These are phyloP conservation scores for Verbena officinalis DNA, from an alignment of 257 asterid species.

Conservation along the genomic window DNA sequence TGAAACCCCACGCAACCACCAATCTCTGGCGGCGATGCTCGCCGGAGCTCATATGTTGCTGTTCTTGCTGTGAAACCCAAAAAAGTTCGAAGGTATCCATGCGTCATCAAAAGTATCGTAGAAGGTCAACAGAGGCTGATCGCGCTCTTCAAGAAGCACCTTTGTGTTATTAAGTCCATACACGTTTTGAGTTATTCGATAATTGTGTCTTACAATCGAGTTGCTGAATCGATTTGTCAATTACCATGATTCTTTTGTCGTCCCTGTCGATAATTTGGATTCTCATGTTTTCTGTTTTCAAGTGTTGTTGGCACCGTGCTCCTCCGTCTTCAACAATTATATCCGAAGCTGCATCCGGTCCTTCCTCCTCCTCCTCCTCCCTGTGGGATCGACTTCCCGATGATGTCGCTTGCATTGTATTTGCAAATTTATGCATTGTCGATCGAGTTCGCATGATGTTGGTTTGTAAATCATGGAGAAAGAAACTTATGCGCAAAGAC, in stretches of 20 bases:
- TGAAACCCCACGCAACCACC: slow-evolving; percentile 33
- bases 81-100: slow-evolving; percentile 36
- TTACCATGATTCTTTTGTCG: too few relatives aligned
- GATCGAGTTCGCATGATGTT: slow-evolving; percentile 22
- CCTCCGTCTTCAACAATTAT: too few relatives aligned
- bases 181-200: too few relatives aligned
- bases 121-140: too few relatives aligned
- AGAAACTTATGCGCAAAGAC: background rate
- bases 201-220: too few relatives aligned
- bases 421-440: background rate
- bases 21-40: slow-evolving; percentile 41
- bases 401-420: background rate
- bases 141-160: too few relatives aligned
- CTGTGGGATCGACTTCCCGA: background rate
- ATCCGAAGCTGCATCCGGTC: too few relatives aligned
- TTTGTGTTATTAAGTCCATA: too few relatives aligned
- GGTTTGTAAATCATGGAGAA: slow-evolving; percentile 26
- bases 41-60: slow-evolving; percentile 58
- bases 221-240: too few relatives aligned
- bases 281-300: too few relatives aligned
- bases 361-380: background rate
- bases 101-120: slow-evolving; percentile 43
- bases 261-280: too few relatives aligned
- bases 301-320: too few relatives aligned
- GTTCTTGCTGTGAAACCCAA: slow-evolving; percentile 53